Base-by-base conservation (phyloP, 2,329 filamentous ascomycete species). In the Cytospora leucostoma region DNA sequence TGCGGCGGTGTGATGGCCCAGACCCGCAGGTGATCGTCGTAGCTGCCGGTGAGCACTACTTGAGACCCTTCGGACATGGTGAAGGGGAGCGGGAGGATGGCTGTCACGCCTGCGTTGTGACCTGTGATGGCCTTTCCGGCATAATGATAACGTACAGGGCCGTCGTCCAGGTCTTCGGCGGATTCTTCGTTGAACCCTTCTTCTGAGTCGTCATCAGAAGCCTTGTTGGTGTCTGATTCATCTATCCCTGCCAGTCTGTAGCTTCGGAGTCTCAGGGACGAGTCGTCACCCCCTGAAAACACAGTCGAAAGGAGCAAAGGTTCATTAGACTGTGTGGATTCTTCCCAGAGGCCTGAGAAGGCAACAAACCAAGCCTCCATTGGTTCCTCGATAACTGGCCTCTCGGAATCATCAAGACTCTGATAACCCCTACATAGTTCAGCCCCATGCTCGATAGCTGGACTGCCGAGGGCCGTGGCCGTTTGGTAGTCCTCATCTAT, bases 61-160 rank as follows among this genome's bases (percentile, higher is more conserved):
- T 81, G 79, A 1, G 80, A 79, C 3, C 78, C 77, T 10, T 82
- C 78, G 10, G 73, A 68, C 6, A 71, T 50, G 1, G 74, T 70
- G 2, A 78, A 21, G 1, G 81, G 71, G 2, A 96, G 77, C 0
- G 93, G 91, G 2, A 97, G 75, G 60, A 98, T 95, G 2, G 92
- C 87, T 0, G 93, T 97, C 1, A 98, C 90, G 12, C 95, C 94
- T 1, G 93, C 92, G n/a, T 81, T 80, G 70, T 97, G 92, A 19
- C 70, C 71, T 13, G 61, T 59, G 7, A 75, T 68, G 32, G 69
- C 49, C 15, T 49, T 55, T 12, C 6, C 47, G 17, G n/a, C 15
- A 32, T 8, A 34, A n/a, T 11, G 35, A 17, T 37, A 44, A 44
- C 17, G 40, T 17, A 44, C 17, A n/a, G 15, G 40, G 40, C 40